Evolutionary conservation across 2,329 filamentous ascomycete genomes (phyloP), one percentile per base, ranked within the genome.

Genomic region (Canariomyces notabilis): DNA sequence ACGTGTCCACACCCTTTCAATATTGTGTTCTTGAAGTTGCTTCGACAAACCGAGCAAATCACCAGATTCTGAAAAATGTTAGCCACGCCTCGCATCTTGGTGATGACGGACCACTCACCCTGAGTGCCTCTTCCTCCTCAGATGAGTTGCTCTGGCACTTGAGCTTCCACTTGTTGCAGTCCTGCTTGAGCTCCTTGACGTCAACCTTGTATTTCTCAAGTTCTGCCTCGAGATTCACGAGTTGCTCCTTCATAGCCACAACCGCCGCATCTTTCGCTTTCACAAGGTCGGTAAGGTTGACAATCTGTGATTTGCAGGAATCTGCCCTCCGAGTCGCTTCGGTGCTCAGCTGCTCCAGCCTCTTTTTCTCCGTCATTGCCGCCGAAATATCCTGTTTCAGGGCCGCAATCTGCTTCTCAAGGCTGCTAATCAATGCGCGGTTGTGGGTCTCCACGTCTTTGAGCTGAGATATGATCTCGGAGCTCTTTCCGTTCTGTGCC

Each of bases 1-100:
- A 95, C 80, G 66, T 98, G 93, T 2, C 93, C 93, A 65, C 93
- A 98, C 1, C 87, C 89, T 69, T 93, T 94, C 64, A 98, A 78
- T 8, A 85, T 85, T 1, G 90, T 95, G 62, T 97, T 89, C 68
- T 97, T 97, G 72, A 96, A 90, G 57, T 91, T 88, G 60, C 82
- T 85, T 57, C 89, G 87, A 71, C 94, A 98, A 41, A 97, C 87
- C 9, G 89, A 88, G 71, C 93, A 98, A 42, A 95, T 80, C 23
- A 87, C 85, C 66, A 93, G 77, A 60, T 77, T 76, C 83, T 88
- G 59, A 2, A 48, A 12, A 41, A 39, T 46, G 16, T 61, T 74
- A 60, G 74, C 69, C 50, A 56, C 0, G 14, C 38, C 11, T 14
- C 44, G 14, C 23, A 19, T 15, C 18, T 29, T 12, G 8, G 14